Evolutionary conservation across 495 filamentous ascomycete genomes (phyloP).

Genomic region (Neurospora sublineolata): DNA sequence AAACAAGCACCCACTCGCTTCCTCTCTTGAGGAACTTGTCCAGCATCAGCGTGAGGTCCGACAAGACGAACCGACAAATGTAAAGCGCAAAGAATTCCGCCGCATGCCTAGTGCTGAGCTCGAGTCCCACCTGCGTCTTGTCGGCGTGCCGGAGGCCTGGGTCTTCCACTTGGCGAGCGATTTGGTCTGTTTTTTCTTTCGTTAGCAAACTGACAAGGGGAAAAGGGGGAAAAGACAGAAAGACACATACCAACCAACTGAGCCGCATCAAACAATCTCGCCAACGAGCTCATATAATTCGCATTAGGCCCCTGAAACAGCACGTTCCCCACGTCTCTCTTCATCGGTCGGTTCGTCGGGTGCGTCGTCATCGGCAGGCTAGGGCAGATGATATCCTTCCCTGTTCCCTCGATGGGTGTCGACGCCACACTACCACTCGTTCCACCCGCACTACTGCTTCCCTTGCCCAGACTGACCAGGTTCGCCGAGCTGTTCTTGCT

Average conservation of each 20-base stretch:
- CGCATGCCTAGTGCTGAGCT: conserved; percentile 84
- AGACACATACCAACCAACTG: conserved; percentile 80
- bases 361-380: conserved; percentile 75
- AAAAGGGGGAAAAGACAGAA: not conserved
- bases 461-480: conserved; percentile 30
- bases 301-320: conserved; percentile 73
- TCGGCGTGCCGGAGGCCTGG: conserved; percentile 69
- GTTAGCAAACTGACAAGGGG: not conserved
- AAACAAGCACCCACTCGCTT: conserved; percentile 77
- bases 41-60: conserved; percentile 74
- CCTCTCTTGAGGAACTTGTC: conserved; percentile 97
- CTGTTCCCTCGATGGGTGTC: conserved; percentile 29
- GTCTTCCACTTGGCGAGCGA: conserved; percentile 90
- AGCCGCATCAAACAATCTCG: conserved; percentile 84
- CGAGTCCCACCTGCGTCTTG: conserved; percentile 84
- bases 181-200: conserved; percentile 58
- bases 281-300: conserved; percentile 83
- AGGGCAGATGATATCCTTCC: conserved; percentile 49
- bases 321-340: conserved; percentile 56
- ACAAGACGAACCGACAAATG: conserved; percentile 82
- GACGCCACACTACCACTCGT: conserved; percentile 11
- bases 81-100: conserved; percentile 98
- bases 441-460: conserved; percentile 14
- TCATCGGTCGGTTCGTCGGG: conserved; percentile 45
- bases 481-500: conserved; percentile 67